phyloP scores from a whole-genome alignment of 148 eudicot genomes.

The Salicornia ramosissima region DNA sequence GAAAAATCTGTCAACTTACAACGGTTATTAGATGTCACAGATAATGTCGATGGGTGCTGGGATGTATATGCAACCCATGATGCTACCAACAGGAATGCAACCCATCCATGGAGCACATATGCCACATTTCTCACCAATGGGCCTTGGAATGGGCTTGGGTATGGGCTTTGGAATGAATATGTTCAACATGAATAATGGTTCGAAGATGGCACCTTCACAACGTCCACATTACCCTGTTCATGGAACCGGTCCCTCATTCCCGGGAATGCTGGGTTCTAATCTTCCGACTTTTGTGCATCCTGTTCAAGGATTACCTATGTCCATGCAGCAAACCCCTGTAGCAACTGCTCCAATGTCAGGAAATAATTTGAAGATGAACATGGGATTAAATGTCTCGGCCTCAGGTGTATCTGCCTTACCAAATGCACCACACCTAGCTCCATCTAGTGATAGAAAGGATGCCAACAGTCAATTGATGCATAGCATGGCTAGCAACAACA shows the following conservation, averaged over 20 bases:
- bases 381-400: conserved; percentile 31
- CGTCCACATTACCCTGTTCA: conserved; percentile 44
- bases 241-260: conserved; percentile 38
- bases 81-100: conserved; percentile 74
- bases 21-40: conserved; percentile 34
- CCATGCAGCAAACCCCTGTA: conserved; percentile 37
- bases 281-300: conserved; percentile 48
- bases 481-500: conserved; percentile 20
- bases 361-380: conserved; percentile 28
- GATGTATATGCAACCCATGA: conserved; percentile 85
- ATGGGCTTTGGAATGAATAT: conserved; percentile 68
- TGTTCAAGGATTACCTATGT: conserved; percentile 51
- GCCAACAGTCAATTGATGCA: conserved; percentile 28
- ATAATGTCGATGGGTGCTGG: conserved; percentile 94
- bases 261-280: conserved; percentile 45
- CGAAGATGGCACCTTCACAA: conserved; percentile 46
- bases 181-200: conserved; percentile 53
- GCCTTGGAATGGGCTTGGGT: conserved; percentile 61
- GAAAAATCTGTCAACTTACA: conserved; percentile 1
- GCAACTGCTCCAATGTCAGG: conserved; percentile 28
- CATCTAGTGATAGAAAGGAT: conserved; percentile 27
- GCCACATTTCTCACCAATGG: conserved; percentile 68
- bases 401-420: conserved; percentile 25
- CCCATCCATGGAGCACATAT: conserved; percentile 64
- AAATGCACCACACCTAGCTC: conserved; percentile 30